phyloP scores from a whole-genome alignment of 306 rosid species.

The Urtica urens region DNA sequence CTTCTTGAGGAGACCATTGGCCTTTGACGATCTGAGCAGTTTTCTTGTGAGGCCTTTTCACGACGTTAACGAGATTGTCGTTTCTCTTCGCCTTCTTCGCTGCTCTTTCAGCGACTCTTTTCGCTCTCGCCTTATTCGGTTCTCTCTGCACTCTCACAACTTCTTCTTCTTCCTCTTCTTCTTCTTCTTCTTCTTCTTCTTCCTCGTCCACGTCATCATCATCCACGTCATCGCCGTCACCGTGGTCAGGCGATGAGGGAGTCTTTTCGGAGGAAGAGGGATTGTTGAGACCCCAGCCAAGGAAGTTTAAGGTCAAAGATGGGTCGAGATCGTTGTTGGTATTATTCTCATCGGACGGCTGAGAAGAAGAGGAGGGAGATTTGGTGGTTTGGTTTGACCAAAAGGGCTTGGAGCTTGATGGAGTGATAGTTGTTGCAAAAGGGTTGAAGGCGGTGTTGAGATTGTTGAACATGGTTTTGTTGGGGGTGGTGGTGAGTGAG shows the following conservation, averaged over 20 bases:
- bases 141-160: no score
- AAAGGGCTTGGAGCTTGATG: no score
- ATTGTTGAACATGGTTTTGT: not conserved
- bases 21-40: constrained; percentile 23
- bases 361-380: constrained; percentile 10
- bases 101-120: not conserved
- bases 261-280: constrained; percentile 3
- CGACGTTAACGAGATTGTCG: not conserved
- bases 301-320: no score
- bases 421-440: not conserved
- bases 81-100: not conserved
- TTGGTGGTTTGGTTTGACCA: constrained; percentile 10
- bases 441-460: not conserved
- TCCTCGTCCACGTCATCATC: no score
- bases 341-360: no score
- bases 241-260: not conserved
- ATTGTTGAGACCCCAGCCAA: not conserved
- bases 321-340: no score
- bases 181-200: no score
- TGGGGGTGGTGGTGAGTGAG: not conserved
- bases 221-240: no score
- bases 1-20: constrained; percentile 59
- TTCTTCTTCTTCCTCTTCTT: constrained; percentile 9
- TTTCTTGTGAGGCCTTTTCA: constrained; percentile 22
- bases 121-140: no score